phyloP scores from a whole-genome alignment of 129 eudicot species.

The Pseudognaphalium luteoalbum region DNA sequence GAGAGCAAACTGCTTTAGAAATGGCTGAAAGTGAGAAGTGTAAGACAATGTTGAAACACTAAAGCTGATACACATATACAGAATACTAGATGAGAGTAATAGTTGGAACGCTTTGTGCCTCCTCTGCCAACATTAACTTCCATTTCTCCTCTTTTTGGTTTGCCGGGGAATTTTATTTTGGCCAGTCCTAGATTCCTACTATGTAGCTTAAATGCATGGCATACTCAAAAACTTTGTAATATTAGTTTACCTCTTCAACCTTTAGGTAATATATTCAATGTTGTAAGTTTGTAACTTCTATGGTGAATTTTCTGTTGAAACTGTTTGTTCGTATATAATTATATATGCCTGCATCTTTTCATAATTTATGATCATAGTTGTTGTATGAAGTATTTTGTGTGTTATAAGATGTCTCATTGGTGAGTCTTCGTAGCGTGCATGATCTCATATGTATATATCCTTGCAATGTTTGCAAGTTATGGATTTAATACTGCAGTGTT shows the following conservation, averaged over 20 bases:
- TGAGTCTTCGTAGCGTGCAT: slow-evolving; percentile 18
- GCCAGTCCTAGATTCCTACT: background rate
- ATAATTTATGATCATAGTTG: slow-evolving; percentile 6
- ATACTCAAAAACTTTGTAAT: background rate
- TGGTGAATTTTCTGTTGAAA: background rate
- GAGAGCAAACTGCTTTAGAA: background rate
- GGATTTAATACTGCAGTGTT: background rate
- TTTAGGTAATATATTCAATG: background rate
- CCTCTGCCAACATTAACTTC: background rate
- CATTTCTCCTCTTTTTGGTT: background rate
- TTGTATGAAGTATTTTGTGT: slow-evolving; percentile 4
- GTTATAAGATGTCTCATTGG: slow-evolving; percentile 7
- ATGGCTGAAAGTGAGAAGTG: background rate
- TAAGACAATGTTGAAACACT: slow-evolving; percentile 9
- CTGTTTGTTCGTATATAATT: background rate
- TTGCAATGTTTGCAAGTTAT: background rate
- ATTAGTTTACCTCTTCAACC: background rate
- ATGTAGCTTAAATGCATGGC: background rate
- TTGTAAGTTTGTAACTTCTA: background rate
- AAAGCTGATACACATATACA: background rate
- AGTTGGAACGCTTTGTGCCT: background rate
- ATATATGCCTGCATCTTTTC: slow-evolving; percentile 7
- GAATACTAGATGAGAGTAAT: background rate
- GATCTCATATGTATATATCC: slow-evolving; percentile 13
- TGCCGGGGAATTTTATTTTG: background rate